Evolutionary conservation across 2,329 filamentous ascomycete species (phyloP).

Genomic region (Clarireedia sp.): DNA sequence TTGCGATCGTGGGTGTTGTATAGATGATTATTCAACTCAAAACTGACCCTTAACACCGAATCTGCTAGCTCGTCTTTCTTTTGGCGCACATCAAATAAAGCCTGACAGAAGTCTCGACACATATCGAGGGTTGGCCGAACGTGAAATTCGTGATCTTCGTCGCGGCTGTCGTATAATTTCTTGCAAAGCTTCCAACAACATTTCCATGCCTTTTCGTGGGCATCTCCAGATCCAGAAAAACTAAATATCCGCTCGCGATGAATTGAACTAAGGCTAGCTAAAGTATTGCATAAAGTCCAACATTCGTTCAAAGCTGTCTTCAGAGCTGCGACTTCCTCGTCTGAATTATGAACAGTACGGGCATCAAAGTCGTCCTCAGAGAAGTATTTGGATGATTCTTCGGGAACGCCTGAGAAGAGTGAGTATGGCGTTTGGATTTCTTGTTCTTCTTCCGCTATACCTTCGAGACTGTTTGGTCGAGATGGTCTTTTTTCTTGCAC

Average conservation of each 20-base stretch:
- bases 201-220: conserved; percentile 85
- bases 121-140: conserved; percentile 73
- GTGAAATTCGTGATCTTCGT: conserved; percentile 60
- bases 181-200: conserved; percentile 92
- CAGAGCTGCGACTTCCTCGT: conserved; percentile 59
- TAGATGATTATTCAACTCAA: conserved; percentile 90
- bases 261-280: conserved; percentile 76
- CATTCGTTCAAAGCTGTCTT: conserved; percentile 75
- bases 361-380: conserved; percentile 40
- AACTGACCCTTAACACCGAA: conserved; percentile 83
- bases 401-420: conserved; percentile 30
- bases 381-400: conserved; percentile 34
- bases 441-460: conserved; percentile 38
- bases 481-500: conserved; percentile 42
- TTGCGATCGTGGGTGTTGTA: conserved; percentile 85
- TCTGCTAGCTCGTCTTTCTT: conserved; percentile 73
- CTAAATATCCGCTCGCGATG: conserved; percentile 74
- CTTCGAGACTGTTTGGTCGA: conserved; percentile 63
- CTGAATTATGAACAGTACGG: conserved; percentile 36
- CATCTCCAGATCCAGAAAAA: conserved; percentile 63
- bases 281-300: conserved; percentile 88
- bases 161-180: conserved; percentile 73
- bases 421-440: conserved; percentile 17
- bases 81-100: conserved; percentile 77
- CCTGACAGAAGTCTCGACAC: conserved; percentile 86